These are phyloP conservation scores for Aspergillus ostianus DNA, from an alignment of 495 filamentous ascomycete species.

Conservation along the genomic window DNA sequence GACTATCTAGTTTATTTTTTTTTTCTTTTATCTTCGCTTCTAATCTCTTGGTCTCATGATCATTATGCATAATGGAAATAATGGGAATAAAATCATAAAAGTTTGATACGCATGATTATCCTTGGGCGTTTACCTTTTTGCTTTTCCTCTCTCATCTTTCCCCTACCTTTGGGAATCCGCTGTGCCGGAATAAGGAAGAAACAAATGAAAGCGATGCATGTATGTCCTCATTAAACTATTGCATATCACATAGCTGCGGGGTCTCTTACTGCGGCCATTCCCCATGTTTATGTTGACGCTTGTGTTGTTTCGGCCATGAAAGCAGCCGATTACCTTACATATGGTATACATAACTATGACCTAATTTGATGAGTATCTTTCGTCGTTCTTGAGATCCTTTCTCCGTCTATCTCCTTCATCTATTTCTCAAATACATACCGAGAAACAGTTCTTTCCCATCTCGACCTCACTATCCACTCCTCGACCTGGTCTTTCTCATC, in stretches of 20 bases:
- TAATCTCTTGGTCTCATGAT: conserved; percentile 1
- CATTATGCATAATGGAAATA: conserved; percentile 9
- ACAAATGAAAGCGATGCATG: background rate
- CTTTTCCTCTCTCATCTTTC: background rate
- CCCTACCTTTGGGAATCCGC: background rate
- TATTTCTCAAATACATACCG: background rate
- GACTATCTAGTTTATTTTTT: background rate
- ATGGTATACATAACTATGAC: background rate
- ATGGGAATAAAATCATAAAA: conserved; percentile 3
- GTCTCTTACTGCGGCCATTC: background rate
- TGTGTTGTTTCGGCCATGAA: too few relatives aligned
- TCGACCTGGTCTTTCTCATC: conserved; percentile 21
- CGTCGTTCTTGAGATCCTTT: background rate
- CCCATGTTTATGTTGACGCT: too few relatives aligned
- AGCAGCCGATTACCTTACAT: too few relatives aligned
- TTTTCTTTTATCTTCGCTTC: background rate
- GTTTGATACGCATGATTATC: background rate
- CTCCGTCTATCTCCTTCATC: too few relatives aligned
- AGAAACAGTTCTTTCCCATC: conserved; percentile 14
- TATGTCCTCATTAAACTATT: background rate
- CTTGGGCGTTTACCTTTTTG: background rate
- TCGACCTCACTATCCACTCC: conserved; percentile 9
- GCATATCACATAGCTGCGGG: background rate
- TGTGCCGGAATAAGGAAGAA: background rate
- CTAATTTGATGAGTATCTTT: background rate